Evolutionary conservation across 345 rosid species (phyloP), one percentile per base, ranked within the genome.

Genomic region (Dipteronia sinensis): DNA sequence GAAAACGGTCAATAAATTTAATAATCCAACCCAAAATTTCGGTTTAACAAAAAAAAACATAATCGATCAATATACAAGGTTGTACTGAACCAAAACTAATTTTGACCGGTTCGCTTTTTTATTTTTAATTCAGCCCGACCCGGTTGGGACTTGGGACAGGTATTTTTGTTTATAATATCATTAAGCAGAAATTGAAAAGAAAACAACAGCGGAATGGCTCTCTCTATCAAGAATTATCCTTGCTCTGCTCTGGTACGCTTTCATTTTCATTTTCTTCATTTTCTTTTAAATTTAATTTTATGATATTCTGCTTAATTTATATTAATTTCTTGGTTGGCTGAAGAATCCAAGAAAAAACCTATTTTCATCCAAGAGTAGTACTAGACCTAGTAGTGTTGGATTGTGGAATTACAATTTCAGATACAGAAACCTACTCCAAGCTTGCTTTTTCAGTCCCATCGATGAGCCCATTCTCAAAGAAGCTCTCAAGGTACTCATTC

Each of bases 401-500:
- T 66, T 65, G 3, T 15, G 53, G 64, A 75, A 38, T 66, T 3
- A 22, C 20, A n/a, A 49, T 12, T 47, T n/a, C 62, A 47, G 15
- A 31, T 67, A 58, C 63, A 55, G 11, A 46, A 73, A 53, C 55
- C 81, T 51, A 13, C 81, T 83, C 20, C 77, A 69, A 70, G 85
- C 82, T 25, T 76, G 84, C 22, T 80, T 76, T 73, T 51, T 78
- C 69, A 82, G 85, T 66, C 89, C 87, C 68, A 61, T 63, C 19
- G 86, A 87, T 53, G 86, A 86, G 9, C 89, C 91, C 71, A 83
- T 87, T 68, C 78, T 87, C 78, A 87, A 76, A 72, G 84, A 89
- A 78, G 90, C 90, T 66, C 78, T 87, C 71, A 86, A 87, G 90
- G 90, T 87, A 42, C 46, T 42, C 44, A 10, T 10, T 1, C 4